Evolutionary conservation across 176 grass and related monocot genomes (phyloP), one percentile per base, ranked within the genome.

Genomic region (Carex parvula): DNA sequence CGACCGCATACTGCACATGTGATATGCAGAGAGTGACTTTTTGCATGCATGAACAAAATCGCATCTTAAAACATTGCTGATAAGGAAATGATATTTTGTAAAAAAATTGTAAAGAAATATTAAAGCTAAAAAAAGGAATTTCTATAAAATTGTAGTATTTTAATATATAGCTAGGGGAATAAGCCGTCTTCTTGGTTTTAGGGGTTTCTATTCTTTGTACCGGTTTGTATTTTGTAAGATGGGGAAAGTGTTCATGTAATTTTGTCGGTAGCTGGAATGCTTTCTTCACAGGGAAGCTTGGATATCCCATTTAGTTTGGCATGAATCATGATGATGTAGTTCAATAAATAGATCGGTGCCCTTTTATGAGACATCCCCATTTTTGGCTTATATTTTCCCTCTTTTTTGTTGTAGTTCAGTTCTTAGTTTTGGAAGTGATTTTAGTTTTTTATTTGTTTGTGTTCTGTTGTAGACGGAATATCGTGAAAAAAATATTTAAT

Each of bases 321-420:
- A 50, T 67, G n/a, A n/a, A n/a, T n/a, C n/a, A n/a, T n/a, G 26
- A 30, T 78, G 52, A 78, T 56, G 48, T 78, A 52, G 26, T 57
- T 78, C 26, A 56, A 75, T 75, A 17, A 56, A 78, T 78, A 32
- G 73, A 78, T 57, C 73, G 60, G 81, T 68, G 60, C 81, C 80
- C 81, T 55, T 83, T 20, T 69, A 10, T n/a, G 60, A 82, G 80
- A 82, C 80, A 67, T 13, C 6, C n/a, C 80, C 42, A 24, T 69
- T 63, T 83, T 66, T 3, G 42, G 61, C 8, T 67, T 75, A 26
- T 75, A 50, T 26, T 67, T 63, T 64, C 3, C 8, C 17, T 64
- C 4, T 22, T 64, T 63, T 26, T 81, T 33, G 6, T 41, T 30
- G 13, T 33, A 6, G 0, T 80, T 80, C 60, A 13, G 11, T 60